Evolutionary conservation across 768 basidiomycete species (phyloP).

Genomic region (Leucocoprinus sp.): DNA sequence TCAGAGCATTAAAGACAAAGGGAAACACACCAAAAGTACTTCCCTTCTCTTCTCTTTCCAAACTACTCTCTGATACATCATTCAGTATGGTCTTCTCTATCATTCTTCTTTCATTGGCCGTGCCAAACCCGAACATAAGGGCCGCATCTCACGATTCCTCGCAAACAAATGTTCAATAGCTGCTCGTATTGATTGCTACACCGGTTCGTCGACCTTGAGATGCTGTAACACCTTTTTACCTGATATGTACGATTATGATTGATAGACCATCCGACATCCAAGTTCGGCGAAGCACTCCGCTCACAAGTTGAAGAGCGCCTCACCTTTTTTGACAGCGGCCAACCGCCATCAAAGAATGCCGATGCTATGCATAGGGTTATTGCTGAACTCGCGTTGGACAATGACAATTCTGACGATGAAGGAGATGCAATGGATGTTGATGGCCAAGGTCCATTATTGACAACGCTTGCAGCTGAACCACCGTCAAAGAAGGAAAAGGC

Average conservation of each 20-base stretch:
- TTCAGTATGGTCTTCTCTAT: slow-evolving; percentile 92
- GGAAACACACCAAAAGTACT: slow-evolving; percentile 94
- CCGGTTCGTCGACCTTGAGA: slow-evolving; percentile 40
- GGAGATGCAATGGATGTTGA: slow-evolving; percentile 21
- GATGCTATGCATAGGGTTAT: slow-evolving; percentile 89
- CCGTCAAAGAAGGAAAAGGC: slow-evolving; percentile 51
- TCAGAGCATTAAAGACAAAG: slow-evolving; percentile 96
- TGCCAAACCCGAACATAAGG: slow-evolving; percentile 91
- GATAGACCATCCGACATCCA: slow-evolving; percentile 77
- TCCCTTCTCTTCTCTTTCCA: slow-evolving; percentile 1
- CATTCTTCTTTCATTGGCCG: slow-evolving; percentile 96
- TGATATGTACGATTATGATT: slow-evolving; percentile 2
- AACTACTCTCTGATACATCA: slow-evolving; percentile 4
- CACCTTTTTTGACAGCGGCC: slow-evolving; percentile 88
- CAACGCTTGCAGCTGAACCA: slow-evolving; percentile 48
- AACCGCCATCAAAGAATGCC: slow-evolving; percentile 81
- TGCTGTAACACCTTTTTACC: not conserved
- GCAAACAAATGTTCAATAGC: slow-evolving; percentile 99
- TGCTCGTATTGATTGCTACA: slow-evolving; percentile 91
- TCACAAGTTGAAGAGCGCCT: slow-evolving; percentile 94
- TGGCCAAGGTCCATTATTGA: slow-evolving; percentile 36
- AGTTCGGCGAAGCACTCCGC: slow-evolving; percentile 91
- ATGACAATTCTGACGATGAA: slow-evolving; percentile 43
- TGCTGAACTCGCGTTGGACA: slow-evolving; percentile 63
- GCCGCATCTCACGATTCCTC: slow-evolving; percentile 96